Evolutionary conservation across 805 yeast species (phyloP), one percentile per base, ranked within the genome.

Genomic region (Lachancea quebecensis): DNA sequence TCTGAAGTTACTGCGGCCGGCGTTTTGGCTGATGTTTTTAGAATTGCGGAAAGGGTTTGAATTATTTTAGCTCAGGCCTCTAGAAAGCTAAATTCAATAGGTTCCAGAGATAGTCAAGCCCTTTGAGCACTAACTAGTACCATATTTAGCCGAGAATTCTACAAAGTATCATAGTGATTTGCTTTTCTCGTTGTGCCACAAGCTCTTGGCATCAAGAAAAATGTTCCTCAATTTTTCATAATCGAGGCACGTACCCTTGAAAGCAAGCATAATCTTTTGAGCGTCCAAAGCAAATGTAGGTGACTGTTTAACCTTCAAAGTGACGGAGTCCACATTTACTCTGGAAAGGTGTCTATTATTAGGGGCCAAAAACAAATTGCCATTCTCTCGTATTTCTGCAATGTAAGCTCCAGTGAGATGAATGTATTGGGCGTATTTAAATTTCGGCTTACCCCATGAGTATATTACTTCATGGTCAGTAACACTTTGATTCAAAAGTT

Each of bases 11-110:
- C 85, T 29, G 85, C 86, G 48, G 82, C 83, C 57, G 99, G 99
- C 68, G 97, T 93, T 37, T 76, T 93, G 54, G 95, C 95, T 44
- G 99, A 93, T 65, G 82, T 86, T 32, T 77, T 93, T 63, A 93
- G 88, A 74, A 82, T 88, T 56, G 96, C 95, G 37, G 89, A 90
- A 70, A 81, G 96, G 73, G 67, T 87, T 43, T 61, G 55, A 47
- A 21, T 21, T n/a, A 16, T 31, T 28, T 34, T 11, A 34, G 3
- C 6, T 10, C 4, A 34, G n/a, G 18, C 9, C 12, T n/a, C 37
- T 10, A n/a, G 21, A 9, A 10, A 4, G 5, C n/a, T 34, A 34
- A n/a, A 34, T 4, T n/a, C 9, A n/a, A 34, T 17, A 34, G 11
- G 17, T 4, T n/a, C n/a, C 9, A 34, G 12, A 15, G 12, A 10